Base-by-base conservation (phyloP, 768 basidiomycete species). In the Collybiopsis luxurians region DNA sequence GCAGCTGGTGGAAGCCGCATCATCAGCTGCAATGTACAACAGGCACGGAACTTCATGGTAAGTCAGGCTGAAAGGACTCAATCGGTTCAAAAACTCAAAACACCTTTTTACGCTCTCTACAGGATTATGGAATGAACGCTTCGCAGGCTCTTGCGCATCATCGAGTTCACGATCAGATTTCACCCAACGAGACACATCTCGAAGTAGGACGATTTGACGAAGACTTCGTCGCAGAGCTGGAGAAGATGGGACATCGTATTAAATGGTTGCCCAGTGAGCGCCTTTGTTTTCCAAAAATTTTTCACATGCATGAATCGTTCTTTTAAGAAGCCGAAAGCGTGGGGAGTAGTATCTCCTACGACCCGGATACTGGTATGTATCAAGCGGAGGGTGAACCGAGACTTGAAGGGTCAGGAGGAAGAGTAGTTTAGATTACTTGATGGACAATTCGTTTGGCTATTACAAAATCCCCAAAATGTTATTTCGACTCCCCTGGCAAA, bases 1-100 rank as follows among this genome's bases (percentile, higher is more conserved):
- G 48, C 48, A 34, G 48, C 48, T 21, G 48, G 48, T 30, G 48
- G 48, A 21, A 49, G 48, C 34, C 48, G 48, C 19, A 49, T 49
- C 6, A 49, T 49, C n/a, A 49, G 48, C 31, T 49, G 48, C 13
- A 49, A 49, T 21, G 48, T 49, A 11, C 48, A 49, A 11, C 48
- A 49, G 19, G 48, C 48, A 11, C 31, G 48, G 30, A 49, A 49
- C 23, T 30, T 49, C 30, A 49, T 49, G 48, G 48, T 49, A 34
- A 49, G n/a, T n/a, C n/a, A n/a, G n/a, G 21, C n/a, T 23, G 19
- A 23, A 13, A 23, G 12, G 21, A 21, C 12, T 7, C 26, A 21
- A 26, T 11, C 2, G 28, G 13, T 13, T 9, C 1, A 21, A n/a
- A n/a, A 31, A 19, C 48, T 31, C 21, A 9, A 3, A 23, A 19